Conservation (phyloP, 2,329 filamentous ascomycete species). For the Sporothrix euskadiensis region DNA sequence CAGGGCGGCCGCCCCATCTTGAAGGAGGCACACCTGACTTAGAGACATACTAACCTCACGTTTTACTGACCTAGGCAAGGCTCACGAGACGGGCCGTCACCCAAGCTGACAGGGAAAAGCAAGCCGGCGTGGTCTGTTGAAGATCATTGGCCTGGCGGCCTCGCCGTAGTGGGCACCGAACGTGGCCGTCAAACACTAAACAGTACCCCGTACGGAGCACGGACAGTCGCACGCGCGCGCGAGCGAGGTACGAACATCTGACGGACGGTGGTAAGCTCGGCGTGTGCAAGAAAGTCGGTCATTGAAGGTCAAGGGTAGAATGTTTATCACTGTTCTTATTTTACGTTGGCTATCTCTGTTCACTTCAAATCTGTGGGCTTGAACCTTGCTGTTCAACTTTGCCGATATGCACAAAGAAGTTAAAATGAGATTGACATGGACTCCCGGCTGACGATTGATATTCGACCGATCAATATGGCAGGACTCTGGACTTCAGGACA, state of each 20-base stretch:
- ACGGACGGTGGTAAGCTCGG: background rate
- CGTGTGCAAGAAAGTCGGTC: background rate
- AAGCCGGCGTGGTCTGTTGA: background rate
- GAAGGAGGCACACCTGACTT: background rate
- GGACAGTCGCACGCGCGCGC: background rate
- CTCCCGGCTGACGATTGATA: background rate
- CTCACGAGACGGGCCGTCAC: constrained; percentile 22
- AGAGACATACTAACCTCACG: background rate
- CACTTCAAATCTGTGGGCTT: background rate
- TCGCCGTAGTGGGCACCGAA: background rate
- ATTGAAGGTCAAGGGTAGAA: background rate
- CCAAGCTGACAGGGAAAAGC: constrained; percentile 14
- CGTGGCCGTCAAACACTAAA: constrained; percentile 4
- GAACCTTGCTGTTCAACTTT: background rate
- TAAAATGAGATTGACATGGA: background rate
- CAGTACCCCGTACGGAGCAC: background rate
- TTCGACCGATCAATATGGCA: background rate
- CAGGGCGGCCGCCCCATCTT: background rate
- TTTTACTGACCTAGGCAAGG: constrained; percentile 19
- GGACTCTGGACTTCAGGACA: background rate
- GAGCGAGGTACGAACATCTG: background rate
- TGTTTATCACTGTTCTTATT: background rate
- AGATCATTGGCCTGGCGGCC: constrained; percentile 14
- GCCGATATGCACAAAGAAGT: background rate
- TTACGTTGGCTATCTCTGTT: background rate